A percentile compares a stretch with the other conserved stretches of the same genome.
phyloP scores from a whole-genome alignment of 2,329 filamentous ascomycete species.

The Colletotrichum sublineola region DNA sequence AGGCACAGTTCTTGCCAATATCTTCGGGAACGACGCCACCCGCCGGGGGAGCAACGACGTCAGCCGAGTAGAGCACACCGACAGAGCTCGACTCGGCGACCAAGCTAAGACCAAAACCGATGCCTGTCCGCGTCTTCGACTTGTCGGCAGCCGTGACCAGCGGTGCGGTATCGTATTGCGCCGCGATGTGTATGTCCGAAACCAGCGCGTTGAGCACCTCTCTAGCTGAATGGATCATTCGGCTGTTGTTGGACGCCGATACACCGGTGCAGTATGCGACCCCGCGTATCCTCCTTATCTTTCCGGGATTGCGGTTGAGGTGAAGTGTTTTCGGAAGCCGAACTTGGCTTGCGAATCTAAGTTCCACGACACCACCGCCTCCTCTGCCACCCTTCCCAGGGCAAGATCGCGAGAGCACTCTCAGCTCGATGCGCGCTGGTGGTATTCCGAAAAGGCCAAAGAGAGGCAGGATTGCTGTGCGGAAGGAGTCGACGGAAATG shows the following conservation, averaged over 20 bases:
- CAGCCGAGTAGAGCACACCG: slow-evolving; percentile 88
- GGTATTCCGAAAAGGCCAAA: slow-evolving; percentile 91
- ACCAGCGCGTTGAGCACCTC: slow-evolving; percentile 89
- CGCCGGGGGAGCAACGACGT: slow-evolving; percentile 79
- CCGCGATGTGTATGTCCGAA: slow-evolving; percentile 91
- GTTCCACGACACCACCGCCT: slow-evolving; percentile 91
- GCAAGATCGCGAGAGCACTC: slow-evolving; percentile 85
- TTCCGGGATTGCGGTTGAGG: slow-evolving; percentile 82
- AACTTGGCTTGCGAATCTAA: slow-evolving; percentile 94
- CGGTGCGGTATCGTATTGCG: slow-evolving; percentile 78
- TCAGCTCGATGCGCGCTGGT: slow-evolving; percentile 83
- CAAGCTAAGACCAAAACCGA: slow-evolving; percentile 91
- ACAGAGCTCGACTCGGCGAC: slow-evolving; percentile 90
- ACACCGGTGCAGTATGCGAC: slow-evolving; percentile 96
- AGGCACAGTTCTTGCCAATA: slow-evolving; percentile 88
- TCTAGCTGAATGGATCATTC: slow-evolving; percentile 93
- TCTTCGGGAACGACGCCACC: slow-evolving; percentile 92
- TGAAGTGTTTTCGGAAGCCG: slow-evolving; percentile 95
- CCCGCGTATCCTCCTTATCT: slow-evolving; percentile 89
- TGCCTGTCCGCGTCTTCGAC: slow-evolving; percentile 77
- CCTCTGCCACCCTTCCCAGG: slow-evolving; percentile 80
- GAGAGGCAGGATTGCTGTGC: slow-evolving; percentile 90
- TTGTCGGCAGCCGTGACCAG: slow-evolving; percentile 68
- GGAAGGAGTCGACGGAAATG: slow-evolving; percentile 91
- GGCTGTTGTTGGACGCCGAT: slow-evolving; percentile 89